phyloP scores from a whole-genome alignment of 331 rosid genomes.

The Cydonia oblonga region DNA sequence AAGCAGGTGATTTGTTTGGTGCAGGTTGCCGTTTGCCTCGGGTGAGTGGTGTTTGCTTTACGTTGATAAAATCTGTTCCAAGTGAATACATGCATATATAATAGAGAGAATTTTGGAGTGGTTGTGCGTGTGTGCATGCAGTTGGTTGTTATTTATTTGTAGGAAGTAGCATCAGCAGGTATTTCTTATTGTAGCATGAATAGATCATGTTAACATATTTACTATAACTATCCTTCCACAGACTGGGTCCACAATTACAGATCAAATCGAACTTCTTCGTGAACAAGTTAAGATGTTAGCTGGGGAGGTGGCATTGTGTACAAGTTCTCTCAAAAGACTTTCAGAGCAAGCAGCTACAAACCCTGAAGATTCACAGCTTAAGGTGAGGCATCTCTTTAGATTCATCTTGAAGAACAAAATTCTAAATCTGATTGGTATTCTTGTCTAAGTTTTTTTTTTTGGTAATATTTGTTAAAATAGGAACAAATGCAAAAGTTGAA shows the following conservation, averaged over 20 bases:
- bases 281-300: conserved; percentile 90
- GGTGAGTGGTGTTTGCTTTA: conserved; percentile 29
- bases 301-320: conserved; percentile 77
- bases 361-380: conserved; percentile 59
- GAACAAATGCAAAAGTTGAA: conserved; percentile 62
- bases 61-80: background rate
- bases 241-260: conserved; percentile 75
- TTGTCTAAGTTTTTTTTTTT: conserved; percentile 6
- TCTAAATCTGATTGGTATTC: conserved; percentile 11
- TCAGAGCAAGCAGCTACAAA: conserved; percentile 53
- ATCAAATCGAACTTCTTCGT: conserved; percentile 81
- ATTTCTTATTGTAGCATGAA: background rate
- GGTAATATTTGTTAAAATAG: conserved; percentile 27
- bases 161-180: background rate
- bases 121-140: background rate
- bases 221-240: conserved; percentile 17
- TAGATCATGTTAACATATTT: background rate
- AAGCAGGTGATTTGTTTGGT: conserved; percentile 80
- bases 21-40: conserved; percentile 45
- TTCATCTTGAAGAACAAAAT: background rate
- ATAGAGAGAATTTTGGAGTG: background rate
- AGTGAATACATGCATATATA: background rate
- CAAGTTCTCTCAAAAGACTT: conserved; percentile 77
- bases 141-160: background rate
- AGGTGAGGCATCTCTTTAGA: conserved; percentile 34